Conservation (phyloP, 805 yeast genomes). For the Saturnispora sanitii region DNA sequence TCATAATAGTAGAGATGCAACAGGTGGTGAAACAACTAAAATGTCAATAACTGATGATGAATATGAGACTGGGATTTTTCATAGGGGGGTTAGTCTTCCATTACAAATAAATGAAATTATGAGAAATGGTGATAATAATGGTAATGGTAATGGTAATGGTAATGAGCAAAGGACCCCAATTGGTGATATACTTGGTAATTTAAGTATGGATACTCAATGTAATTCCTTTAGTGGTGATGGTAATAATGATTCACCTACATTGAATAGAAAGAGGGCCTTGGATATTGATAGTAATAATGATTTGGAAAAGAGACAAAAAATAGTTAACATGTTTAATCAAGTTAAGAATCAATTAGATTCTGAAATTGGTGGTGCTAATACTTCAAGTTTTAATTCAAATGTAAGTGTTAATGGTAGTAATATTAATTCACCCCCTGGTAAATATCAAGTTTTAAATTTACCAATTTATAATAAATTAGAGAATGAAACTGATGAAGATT, state of each 20-base stretch:
- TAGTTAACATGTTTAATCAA: neutral
- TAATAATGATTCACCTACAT: conserved; percentile 3
- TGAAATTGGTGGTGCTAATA: neutral
- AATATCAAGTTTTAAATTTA: conserved; percentile 10
- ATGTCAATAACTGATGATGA: neutral
- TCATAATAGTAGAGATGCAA: conserved; percentile 2
- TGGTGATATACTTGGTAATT: conserved; percentile 3
- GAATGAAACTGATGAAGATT: conserved; percentile 10
- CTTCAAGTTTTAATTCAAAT: neutral
- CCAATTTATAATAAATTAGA: conserved; percentile 14
- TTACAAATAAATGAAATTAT: too few species aligned
- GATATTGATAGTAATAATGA: neutral
- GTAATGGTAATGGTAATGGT: neutral
- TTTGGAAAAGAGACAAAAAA: neutral
- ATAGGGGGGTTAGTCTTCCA: too few species aligned
- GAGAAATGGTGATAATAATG: neutral
- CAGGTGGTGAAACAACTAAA: conserved; percentile 5
- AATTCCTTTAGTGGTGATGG: neutral
- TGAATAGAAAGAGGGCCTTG: conserved; percentile 1
- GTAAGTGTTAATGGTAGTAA: neutral
- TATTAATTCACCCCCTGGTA: conserved; percentile 6
- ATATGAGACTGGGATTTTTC: neutral
- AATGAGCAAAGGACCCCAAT: neutral
- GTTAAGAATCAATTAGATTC: neutral
- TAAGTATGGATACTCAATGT: conserved; percentile 2